Evolutionary conservation across 495 filamentous ascomycete genomes (phyloP).

Genomic region (Viridothelium virens): DNA sequence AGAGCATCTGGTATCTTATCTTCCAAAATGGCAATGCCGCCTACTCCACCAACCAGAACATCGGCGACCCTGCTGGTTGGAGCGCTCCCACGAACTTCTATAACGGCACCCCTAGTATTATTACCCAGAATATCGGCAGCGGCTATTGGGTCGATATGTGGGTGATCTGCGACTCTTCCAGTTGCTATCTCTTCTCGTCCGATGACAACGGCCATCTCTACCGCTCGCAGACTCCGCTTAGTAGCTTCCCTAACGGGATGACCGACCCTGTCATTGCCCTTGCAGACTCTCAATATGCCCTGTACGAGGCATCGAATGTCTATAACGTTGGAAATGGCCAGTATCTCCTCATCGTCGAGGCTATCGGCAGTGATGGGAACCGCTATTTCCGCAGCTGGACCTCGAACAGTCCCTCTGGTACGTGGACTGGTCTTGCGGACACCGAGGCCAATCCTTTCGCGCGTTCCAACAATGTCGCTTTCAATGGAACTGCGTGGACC

Average conservation of each 20-base stretch:
- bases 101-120: conserved; percentile 19
- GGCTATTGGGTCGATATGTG: conserved; percentile 30
- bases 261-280: conserved; percentile 21
- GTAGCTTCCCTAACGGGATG: conserved; percentile 27
- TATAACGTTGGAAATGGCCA: conserved; percentile 21
- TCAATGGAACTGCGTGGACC: conserved; percentile 25
- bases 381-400: conserved; percentile 31
- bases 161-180: conserved; percentile 25
- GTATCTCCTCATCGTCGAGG: conserved; percentile 30
- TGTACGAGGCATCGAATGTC: conserved; percentile 29
- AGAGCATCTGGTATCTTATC: conserved; percentile 27
- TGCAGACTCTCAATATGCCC: conserved; percentile 23
- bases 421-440: conserved; percentile 24
- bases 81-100: conserved; percentile 21
- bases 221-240: conserved; percentile 24
- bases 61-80: conserved; percentile 28
- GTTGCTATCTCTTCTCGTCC: conserved; percentile 28
- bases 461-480: conserved; percentile 23
- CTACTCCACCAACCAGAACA: conserved; percentile 26
- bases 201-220: conserved; percentile 29
- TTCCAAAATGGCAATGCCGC: conserved; percentile 28
- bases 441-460: conserved; percentile 28
- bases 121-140: conserved; percentile 20
- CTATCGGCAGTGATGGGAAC: conserved; percentile 22
- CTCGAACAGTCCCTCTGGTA: conserved; percentile 19